Evolutionary conservation across 495 filamentous ascomycete genomes (phyloP), one percentile per base, ranked within the genome.

Genomic region (Penicillium diatomitis): DNA sequence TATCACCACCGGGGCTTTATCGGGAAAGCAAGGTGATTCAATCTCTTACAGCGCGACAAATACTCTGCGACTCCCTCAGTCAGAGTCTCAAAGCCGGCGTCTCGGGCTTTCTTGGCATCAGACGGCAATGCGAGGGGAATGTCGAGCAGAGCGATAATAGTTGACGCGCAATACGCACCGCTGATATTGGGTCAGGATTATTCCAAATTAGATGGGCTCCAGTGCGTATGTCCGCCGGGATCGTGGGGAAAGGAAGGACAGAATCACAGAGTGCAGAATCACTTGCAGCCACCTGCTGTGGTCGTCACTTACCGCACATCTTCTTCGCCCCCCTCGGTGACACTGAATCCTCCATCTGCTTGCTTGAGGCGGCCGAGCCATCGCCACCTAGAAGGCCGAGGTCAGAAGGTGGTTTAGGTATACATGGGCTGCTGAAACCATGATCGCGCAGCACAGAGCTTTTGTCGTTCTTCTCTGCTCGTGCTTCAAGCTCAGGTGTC

Each of bases 341-440:
- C 79, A 42, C 79, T 76, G 58, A 98, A 96, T 3, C 85, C 87
- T 34, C 92, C 94, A 62, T 88, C 81, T 5, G 72, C 64, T 57
- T 92, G 84, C 73, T 96, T 97, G 47, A 98, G 71, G 27, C 67
- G 67, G 50, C 87, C 85, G 8, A 98, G 74, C 85, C 87, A 98
- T 63, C 73, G 82, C 86, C 90, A 95, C 69, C 77, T 82, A 43
- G 46, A 20, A 20, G 20, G 20, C 2, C 20, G 20, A 20, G 20
- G 20, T 28, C 42, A 42, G 27, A 49, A 10, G 7, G 12, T 20
- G 20, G 2, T 20, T 2, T 2, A 20, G 20, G 20, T 20, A 20
- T 1, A 20, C 20, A 20, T 20, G 20, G 20, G 20, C 20, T 20
- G 20, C 20, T 2, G 20, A 20, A 20, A 20, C 20, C 20, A 20